A percentile compares a stretch with the other conserved stretches of the same genome.
phyloP scores from a whole-genome alignment of 371 early-diverging fungal genomes.

The Coemansia sp. region DNA sequence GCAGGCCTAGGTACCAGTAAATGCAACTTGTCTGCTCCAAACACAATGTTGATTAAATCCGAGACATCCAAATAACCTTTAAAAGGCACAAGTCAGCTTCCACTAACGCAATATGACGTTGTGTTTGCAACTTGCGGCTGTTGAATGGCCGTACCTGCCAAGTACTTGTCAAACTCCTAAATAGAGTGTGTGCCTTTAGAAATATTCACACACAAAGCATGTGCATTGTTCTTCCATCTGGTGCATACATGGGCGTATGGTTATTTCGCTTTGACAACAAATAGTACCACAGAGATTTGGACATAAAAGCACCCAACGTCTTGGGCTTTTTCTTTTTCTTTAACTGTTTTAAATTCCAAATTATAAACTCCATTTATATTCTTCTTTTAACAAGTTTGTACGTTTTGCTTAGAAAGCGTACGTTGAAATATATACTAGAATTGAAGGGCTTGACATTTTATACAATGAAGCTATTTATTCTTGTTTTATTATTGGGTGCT shows the following conservation, averaged over 20 bases:
- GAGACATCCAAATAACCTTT: no score
- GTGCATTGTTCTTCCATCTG: neutral
- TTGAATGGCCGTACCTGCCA: conserved; percentile 14
- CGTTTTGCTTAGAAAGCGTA: no score
- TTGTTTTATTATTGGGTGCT: neutral
- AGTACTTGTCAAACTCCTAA: conserved; percentile 17
- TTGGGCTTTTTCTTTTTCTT: no score
- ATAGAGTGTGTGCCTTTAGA: neutral
- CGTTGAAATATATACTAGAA: no score
- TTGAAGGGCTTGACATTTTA: neutral
- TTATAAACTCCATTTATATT: neutral
- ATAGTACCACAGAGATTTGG: no score
- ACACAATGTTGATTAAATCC: no score
- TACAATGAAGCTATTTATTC: conserved; percentile 20
- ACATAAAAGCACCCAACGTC: no score
- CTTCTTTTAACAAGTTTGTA: no score
- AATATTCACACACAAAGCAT: conserved; percentile 13
- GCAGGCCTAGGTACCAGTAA: neutral
- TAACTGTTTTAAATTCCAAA: no score
- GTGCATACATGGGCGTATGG: no score
- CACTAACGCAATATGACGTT: conserved; percentile 21
- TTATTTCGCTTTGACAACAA: no score
- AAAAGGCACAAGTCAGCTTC: neutral
- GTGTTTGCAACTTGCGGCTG: conserved; percentile 26
- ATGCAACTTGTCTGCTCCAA: neutral